These are phyloP conservation scores for Pestalotiopsis sp. DNA, from an alignment of 2,329 filamentous ascomycete genomes.

Conservation along the genomic window DNA sequence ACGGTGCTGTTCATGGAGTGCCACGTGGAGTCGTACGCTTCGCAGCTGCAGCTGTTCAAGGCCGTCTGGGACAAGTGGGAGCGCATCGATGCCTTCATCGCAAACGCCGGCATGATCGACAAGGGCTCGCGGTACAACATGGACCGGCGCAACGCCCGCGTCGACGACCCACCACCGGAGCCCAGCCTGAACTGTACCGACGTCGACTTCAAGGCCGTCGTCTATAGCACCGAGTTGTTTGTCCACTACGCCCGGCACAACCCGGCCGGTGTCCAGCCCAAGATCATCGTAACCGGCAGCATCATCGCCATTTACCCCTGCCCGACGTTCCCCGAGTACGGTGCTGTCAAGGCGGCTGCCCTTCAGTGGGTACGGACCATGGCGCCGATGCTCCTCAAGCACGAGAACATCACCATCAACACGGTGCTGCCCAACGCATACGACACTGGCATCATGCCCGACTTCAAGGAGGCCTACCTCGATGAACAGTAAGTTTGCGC, in stretches of 20 bases:
- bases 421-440: conserved; percentile 18
- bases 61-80: conserved; percentile 18
- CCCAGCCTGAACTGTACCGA: conserved; percentile 19
- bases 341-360: conserved; percentile 16
- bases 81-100: conserved; percentile 19
- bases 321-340: conserved; percentile 20
- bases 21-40: conserved; percentile 18
- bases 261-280: conserved; percentile 17
- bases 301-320: conserved; percentile 17
- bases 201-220: conserved; percentile 19
- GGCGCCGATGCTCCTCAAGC: conserved; percentile 17
- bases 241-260: conserved; percentile 22
- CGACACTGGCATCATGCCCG: conserved; percentile 19
- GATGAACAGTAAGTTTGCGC: conserved; percentile 12
- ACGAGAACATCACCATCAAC: conserved; percentile 22
- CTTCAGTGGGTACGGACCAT: conserved; percentile 16
- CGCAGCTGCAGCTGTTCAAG: conserved; percentile 16
- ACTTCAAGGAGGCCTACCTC: conserved; percentile 17
- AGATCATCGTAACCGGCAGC: conserved; percentile 21
- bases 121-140: conserved; percentile 17
- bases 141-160: background rate
- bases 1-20: conserved; percentile 18
- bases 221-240: conserved; percentile 21
- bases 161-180: conserved; percentile 18
- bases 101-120: conserved; percentile 20